Evolutionary conservation across 495 filamentous ascomycete species (phyloP), one percentile per base, ranked within the genome.

Genomic region (Tuber umbilicatum): DNA sequence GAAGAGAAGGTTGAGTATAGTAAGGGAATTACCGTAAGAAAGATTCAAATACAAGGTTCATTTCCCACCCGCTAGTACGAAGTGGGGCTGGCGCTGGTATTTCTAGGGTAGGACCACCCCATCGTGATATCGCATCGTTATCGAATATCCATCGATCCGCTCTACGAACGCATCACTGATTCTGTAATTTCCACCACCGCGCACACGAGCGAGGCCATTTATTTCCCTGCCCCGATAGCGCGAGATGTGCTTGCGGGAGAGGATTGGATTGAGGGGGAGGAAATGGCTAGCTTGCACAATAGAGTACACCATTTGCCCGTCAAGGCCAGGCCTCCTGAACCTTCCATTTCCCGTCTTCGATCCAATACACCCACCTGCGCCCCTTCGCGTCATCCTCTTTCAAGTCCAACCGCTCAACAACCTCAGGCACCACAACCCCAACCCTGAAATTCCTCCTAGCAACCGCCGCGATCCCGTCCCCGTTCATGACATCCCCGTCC

Each of bases 381-480:
- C 87, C 85, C 81, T 86, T 87, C 68, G 87, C 86, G 39, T 89
- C 87, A 79, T 94, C 89, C 70, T 85, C 87, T 23, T 83, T 85
- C 73, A 97, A 80, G 81, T 97, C 92, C 37, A 91, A 77, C 77
- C 88, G 86, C 81, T 99, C 95, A 0, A 97, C 89, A 81, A 92
- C 89, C 41, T 91, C 87, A 1, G 94, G 94, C 72, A 87, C 87
- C 75, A 98, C 91, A 17, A 97, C 89, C 35, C 94, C 89, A 3
- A 97, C 91, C 27, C 95, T 85, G 82, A 97, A 97, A 81, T 98
- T 94, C 75, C 78, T 84, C 74, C 94, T 85, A 17, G 93, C 93
- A 70, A 91, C 82, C 4, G 82, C 79, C 17, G 70, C 70, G 27
- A 76, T 38, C 21, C 76, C 84, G 70, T 83, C 80, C 80, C 94